Evolutionary conservation across 1,284 basidiomycete species (phyloP).

Genomic region (Cutaneotrichosporon dermatis): DNA sequence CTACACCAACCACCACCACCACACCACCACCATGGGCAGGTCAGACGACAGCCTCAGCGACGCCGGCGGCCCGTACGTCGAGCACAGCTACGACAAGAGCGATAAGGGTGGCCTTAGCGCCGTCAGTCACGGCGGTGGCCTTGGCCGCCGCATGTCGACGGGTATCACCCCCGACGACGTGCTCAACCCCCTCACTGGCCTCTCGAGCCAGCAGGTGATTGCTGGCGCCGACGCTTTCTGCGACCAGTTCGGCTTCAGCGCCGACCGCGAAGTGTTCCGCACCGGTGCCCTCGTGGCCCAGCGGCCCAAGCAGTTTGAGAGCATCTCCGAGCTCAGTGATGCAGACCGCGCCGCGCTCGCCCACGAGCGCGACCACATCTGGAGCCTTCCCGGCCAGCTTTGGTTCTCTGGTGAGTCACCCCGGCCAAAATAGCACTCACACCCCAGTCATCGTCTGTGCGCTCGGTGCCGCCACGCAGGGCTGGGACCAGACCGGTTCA

Average conservation of each 20-base stretch:
- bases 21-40: too few species aligned
- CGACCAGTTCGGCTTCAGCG: constrained; percentile 51
- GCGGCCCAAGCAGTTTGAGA: constrained; percentile 53
- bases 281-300: constrained; percentile 66
- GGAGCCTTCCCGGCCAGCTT: constrained; percentile 55
- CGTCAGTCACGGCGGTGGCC: background rate
- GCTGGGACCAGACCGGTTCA: constrained; percentile 44
- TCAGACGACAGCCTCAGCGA: too few species aligned
- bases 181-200: constrained; percentile 22
- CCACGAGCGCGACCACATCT: constrained; percentile 61
- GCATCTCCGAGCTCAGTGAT: constrained; percentile 56
- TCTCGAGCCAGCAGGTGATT: constrained; percentile 9
- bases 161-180: constrained; percentile 9
- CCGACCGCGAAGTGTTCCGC: constrained; percentile 52
- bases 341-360: constrained; percentile 56
- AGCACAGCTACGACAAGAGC: too few species aligned
- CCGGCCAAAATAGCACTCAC: background rate
- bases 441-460: constrained; percentile 27
- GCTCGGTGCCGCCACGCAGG: constrained; percentile 38
- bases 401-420: constrained; percentile 22
- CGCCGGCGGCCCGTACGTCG: too few species aligned
- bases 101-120: too few species aligned
- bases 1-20: too few species aligned
- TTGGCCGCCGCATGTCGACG: background rate
- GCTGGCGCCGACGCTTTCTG: constrained; percentile 3